phyloP scores from a whole-genome alignment of 2,329 filamentous ascomycete genomes.

The Aspergillus neotritici region DNA sequence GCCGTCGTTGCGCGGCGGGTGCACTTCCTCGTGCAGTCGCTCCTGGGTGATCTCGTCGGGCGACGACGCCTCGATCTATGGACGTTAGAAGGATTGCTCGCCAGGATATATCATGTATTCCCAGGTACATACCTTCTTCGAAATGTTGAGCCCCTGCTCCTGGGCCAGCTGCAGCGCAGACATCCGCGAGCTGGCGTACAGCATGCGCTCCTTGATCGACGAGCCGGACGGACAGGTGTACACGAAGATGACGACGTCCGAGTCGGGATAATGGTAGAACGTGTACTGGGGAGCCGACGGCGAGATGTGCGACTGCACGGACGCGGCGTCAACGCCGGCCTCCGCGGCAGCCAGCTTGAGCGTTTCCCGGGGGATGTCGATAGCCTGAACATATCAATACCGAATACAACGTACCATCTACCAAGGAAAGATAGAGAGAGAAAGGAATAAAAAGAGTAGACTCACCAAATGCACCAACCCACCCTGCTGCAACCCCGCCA shows the following conservation, averaged over 20 bases:
- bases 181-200: constrained; percentile 56
- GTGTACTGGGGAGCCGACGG: constrained; percentile 53
- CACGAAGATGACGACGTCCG: constrained; percentile 52
- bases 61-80: constrained; percentile 53
- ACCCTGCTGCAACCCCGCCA: constrained; percentile 38
- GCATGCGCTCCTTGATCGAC: constrained; percentile 61
- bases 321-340: constrained; percentile 38
- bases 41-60: constrained; percentile 53
- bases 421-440: neutral
- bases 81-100: constrained; percentile 14
- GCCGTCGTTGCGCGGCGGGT: constrained; percentile 44
- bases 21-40: constrained; percentile 50
- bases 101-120: constrained; percentile 3
- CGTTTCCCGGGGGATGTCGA: constrained; percentile 47
- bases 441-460: constrained; percentile 3
- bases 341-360: constrained; percentile 47
- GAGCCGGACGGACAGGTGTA: constrained; percentile 58
- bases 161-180: constrained; percentile 51
- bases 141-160: constrained; percentile 51
- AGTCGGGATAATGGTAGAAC: constrained; percentile 53
- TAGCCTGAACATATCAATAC: constrained; percentile 27
- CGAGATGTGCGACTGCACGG: constrained; percentile 47
- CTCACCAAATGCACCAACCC: constrained; percentile 49
- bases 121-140: constrained; percentile 48
- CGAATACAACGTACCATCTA: neutral